Evolutionary conservation across 148 eudicot species (phyloP).

Genomic region (Vaccinium darrowii): DNA sequence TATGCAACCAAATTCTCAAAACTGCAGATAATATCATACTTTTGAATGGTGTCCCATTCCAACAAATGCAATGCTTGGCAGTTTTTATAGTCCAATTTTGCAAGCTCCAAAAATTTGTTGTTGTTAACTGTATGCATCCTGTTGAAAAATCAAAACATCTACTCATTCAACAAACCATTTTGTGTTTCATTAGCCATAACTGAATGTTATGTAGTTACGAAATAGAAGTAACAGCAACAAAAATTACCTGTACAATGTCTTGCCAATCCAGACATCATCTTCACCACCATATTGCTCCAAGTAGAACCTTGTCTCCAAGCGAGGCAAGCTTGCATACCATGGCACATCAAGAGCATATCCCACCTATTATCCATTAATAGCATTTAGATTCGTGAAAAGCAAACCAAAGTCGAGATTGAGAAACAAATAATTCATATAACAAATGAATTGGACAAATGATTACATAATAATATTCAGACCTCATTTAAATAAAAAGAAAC

Average conservation of each 20-base stretch:
- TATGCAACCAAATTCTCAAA: neutral
- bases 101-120: conserved; percentile 70
- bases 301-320: conserved; percentile 66
- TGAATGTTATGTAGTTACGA: too few species aligned
- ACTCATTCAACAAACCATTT: too few species aligned
- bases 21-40: conserved; percentile 27
- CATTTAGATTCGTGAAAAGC: too few species aligned
- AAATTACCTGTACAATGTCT: conserved; percentile 72
- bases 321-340: conserved; percentile 78
- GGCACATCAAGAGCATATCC: conserved; percentile 75
- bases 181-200: too few species aligned
- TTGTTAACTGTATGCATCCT: conserved; percentile 81
- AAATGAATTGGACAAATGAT: too few species aligned
- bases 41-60: conserved; percentile 61
- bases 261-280: conserved; percentile 85
- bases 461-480: conserved; percentile 32
- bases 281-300: conserved; percentile 86
- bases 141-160: neutral
- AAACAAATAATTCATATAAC: too few species aligned
- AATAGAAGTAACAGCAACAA: neutral
- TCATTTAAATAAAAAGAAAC: conserved; percentile 17
- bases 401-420: too few species aligned
- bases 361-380: conserved; percentile 30
- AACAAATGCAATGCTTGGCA: conserved; percentile 61
- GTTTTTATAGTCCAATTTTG: conserved; percentile 69